Percentiles rank a stretch among this genome's conserved stretches.
Evolutionary conservation across 208 protist genomes (phyloP).

Genomic region (Leishmania aethiopica): DNA sequence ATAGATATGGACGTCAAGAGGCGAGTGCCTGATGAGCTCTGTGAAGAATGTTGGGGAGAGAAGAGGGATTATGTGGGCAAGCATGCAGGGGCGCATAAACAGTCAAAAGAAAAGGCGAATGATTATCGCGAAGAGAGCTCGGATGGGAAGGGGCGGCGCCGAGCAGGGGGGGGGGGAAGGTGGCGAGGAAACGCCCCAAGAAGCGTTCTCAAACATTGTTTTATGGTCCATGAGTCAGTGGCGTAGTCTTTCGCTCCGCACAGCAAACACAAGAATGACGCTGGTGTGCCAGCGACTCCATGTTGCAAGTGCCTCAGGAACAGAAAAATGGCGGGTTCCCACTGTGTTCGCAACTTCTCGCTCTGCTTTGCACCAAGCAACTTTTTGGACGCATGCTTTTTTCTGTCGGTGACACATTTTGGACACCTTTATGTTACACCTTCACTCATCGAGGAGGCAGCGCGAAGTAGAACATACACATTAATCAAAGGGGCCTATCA

Average conservation of each 20-base stretch:
- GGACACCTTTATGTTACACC: not conserved
- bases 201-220: not conserved
- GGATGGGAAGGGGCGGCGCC: not conserved
- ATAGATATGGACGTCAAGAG: not conserved
- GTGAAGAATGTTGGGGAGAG: not conserved
- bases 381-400: not conserved
- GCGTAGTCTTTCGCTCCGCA: not conserved
- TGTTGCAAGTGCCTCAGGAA: not conserved
- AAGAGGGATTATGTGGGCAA: not conserved
- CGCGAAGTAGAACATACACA: not conserved
- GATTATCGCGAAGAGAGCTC: not conserved
- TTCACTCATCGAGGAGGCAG: not conserved
- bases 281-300: not conserved
- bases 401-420: not conserved
- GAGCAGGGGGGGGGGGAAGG: not conserved
- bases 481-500: constrained; percentile 2
- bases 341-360: not conserved
- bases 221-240: not conserved
- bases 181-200: not conserved
- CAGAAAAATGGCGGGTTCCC: not conserved
- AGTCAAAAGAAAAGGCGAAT: not conserved
- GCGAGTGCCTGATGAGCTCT: not conserved
- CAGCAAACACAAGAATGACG: not conserved
- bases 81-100: not conserved
- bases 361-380: not conserved